These are phyloP conservation scores for Cadophora sp. DNA, from an alignment of 2,329 filamentous ascomycete genomes.

Conservation along the genomic window DNA sequence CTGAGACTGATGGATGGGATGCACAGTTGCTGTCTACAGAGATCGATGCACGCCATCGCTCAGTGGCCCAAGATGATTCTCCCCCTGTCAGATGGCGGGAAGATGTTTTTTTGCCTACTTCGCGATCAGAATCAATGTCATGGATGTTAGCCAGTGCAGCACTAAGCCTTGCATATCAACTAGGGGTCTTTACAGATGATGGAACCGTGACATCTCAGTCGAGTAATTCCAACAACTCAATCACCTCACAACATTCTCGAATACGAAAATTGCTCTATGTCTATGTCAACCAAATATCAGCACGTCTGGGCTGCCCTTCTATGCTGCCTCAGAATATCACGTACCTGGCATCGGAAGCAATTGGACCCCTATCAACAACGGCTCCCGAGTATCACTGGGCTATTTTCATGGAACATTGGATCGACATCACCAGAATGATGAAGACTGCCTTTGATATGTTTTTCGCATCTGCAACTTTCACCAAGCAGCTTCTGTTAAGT, in stretches of 20 bases:
- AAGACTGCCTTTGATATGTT: slow-evolving; percentile 4
- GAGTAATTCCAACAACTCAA: not conserved
- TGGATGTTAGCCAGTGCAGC: not conserved
- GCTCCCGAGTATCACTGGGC: not conserved
- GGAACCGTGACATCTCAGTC: not conserved
- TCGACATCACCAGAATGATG: not conserved
- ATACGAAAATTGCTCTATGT: not conserved
- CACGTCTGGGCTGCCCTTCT: not conserved
- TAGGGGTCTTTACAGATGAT: not conserved
- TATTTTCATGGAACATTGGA: not conserved
- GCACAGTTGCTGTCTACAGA: not conserved
- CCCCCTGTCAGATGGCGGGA: not conserved
- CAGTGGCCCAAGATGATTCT: not conserved
- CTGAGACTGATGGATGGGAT: not conserved
- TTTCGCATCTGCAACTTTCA: not conserved
- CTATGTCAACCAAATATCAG: not conserved
- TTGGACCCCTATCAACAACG: not conserved
- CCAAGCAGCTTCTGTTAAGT: not conserved
- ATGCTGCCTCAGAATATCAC: not conserved
- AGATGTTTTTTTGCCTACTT: not conserved
- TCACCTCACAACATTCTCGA: not conserved
- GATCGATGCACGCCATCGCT: not conserved
- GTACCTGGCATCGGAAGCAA: not conserved
- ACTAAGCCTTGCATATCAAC: not conserved
- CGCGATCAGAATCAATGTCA: not conserved